A percentile compares a stretch with the other conserved stretches of the same genome.
Conservation (phyloP, 2,329 filamentous ascomycete genomes). For the Phyllosticta citribraziliensis region DNA sequence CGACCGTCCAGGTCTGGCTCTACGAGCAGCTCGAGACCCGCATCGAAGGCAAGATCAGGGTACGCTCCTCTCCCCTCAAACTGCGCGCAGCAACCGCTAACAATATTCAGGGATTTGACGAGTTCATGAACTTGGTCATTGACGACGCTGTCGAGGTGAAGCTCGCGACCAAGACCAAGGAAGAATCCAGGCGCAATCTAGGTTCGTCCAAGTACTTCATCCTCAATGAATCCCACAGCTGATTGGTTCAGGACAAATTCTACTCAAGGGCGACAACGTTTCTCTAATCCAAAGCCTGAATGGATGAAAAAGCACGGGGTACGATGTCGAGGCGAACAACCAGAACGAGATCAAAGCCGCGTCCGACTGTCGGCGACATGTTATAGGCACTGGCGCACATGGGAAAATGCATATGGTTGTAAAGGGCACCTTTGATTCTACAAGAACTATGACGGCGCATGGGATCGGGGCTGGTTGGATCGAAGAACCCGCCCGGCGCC, state of each 20-base stretch:
- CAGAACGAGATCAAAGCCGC: conserved; percentile 1
- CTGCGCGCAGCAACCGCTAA: neutral
- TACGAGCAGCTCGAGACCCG: conserved; percentile 91
- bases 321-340: neutral
- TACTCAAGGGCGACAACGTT: conserved; percentile 83
- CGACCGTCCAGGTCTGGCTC: conserved; percentile 87
- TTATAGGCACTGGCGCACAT: neutral
- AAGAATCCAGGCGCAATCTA: conserved; percentile 67
- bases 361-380: conserved; percentile 1
- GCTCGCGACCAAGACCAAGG: conserved; percentile 67
- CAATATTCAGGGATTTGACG: conserved; percentile 72
- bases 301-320: neutral
- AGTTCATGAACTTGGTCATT: conserved; percentile 98
- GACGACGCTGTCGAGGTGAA: conserved; percentile 93
- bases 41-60: conserved; percentile 93
- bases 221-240: conserved; percentile 1
- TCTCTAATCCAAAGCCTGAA: conserved; percentile 55
- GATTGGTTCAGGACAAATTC: conserved; percentile 57
- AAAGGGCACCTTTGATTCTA: conserved; percentile 1
- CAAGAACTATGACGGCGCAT: neutral
- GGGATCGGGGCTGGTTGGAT: conserved; percentile 1
- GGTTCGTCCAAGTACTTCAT: conserved; percentile 44
- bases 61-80: conserved; percentile 27
- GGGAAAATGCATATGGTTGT: conserved; percentile 1
- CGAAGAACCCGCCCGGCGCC: conserved; percentile 51